Evolutionary conservation across 2,329 filamentous ascomycete genomes (phyloP).

Genomic region (Fusarium burgessii): DNA sequence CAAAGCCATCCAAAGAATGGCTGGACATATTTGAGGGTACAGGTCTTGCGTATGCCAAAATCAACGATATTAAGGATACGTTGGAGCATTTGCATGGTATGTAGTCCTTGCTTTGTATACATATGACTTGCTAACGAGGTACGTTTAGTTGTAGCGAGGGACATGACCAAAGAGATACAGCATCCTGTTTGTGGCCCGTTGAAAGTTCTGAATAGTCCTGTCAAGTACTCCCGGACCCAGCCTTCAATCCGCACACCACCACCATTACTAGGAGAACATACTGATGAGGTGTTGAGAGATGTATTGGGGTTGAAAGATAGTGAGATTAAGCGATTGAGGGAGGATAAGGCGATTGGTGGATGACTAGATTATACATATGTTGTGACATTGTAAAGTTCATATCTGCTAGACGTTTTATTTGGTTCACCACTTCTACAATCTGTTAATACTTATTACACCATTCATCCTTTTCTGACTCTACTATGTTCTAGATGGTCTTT

Average conservation of each 20-base stretch:
- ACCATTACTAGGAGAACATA: constrained; percentile 88
- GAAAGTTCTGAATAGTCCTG: constrained; percentile 89
- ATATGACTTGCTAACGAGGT: accelerated
- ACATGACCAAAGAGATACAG: constrained; percentile 88
- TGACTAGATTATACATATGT: neutral
- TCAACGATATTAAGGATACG: constrained; percentile 90
- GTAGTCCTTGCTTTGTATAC: constrained; percentile 8
- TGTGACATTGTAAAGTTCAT: neutral
- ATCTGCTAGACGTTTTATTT: too few species aligned
- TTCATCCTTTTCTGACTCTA: too few species aligned
- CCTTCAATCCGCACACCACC: constrained; percentile 81
- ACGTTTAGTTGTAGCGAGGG: constrained; percentile 64
- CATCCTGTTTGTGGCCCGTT: constrained; percentile 85
- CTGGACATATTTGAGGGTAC: constrained; percentile 83
- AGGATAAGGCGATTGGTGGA: neutral
- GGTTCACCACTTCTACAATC: too few species aligned
- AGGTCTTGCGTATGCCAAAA: constrained; percentile 89
- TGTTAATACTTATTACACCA: too few species aligned
- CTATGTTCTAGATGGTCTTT: too few species aligned
- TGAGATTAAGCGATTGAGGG: neutral
- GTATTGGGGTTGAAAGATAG: accelerated
- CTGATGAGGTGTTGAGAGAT: constrained; percentile 73
- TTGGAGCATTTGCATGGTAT: constrained; percentile 84
- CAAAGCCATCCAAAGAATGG: constrained; percentile 88
- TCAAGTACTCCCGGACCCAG: constrained; percentile 88